phyloP scores from a whole-genome alignment of 768 basidiomycete genomes.

The Rhodotorula kratochvilovae region DNA sequence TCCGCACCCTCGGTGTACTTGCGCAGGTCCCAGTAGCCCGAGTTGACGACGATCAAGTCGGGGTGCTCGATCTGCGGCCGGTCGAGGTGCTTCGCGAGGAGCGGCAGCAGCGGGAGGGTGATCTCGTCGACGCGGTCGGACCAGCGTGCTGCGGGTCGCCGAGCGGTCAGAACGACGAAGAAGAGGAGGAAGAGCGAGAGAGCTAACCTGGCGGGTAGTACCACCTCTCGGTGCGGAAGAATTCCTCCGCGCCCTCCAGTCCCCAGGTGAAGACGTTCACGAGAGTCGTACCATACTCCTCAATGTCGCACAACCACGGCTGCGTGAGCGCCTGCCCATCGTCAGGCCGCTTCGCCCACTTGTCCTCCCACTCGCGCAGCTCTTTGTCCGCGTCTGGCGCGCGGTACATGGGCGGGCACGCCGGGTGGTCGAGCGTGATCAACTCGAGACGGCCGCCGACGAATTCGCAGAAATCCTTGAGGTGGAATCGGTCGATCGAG shows the following conservation, averaged over 20 bases:
- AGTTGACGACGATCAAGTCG: constrained; percentile 38
- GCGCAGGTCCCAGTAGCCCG: constrained; percentile 39
- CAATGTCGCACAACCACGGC: constrained; percentile 37
- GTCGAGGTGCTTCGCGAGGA: constrained; percentile 27
- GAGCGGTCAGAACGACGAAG: neutral
- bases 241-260: constrained; percentile 31
- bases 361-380: constrained; percentile 15
- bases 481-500: constrained; percentile 40
- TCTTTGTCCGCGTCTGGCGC: constrained; percentile 1
- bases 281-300: constrained; percentile 34
- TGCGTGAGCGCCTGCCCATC: constrained; percentile 36
- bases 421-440: constrained; percentile 25
- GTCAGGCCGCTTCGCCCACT: constrained; percentile 25
- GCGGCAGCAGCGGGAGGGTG: constrained; percentile 21
- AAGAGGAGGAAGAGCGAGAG: neutral
- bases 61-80: constrained; percentile 35
- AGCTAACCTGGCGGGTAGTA: constrained; percentile 34
- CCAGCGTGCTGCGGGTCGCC: constrained; percentile 22
- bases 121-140: constrained; percentile 30
- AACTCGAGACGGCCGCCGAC: constrained; percentile 21
- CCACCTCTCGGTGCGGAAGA: constrained; percentile 37
- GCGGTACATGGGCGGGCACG: constrained; percentile 23
- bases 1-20: constrained; percentile 36
- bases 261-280: constrained; percentile 39
- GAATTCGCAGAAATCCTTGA: constrained; percentile 38